Evolutionary conservation across 2,329 filamentous ascomycete genomes (phyloP).

Genomic region (Blastomyces silverae): DNA sequence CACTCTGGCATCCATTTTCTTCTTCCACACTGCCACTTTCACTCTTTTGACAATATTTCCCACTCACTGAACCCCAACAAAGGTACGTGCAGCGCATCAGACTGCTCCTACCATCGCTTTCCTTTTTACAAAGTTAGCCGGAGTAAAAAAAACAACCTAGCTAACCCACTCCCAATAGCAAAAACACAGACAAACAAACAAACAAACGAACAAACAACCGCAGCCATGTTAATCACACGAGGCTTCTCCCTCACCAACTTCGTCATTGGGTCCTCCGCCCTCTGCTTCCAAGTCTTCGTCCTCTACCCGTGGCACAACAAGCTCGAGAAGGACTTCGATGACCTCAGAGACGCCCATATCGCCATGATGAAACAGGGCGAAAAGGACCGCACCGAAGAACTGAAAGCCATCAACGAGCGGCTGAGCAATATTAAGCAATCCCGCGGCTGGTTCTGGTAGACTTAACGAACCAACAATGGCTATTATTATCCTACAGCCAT

Average conservation of each 20-base stretch:
- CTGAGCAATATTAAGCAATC: constrained; percentile 13
- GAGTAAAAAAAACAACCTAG: background rate
- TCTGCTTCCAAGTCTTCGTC: constrained; percentile 62
- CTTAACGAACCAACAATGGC: background rate
- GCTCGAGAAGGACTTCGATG: constrained; percentile 55
- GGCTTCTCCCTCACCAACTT: constrained; percentile 59
- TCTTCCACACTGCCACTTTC: background rate
- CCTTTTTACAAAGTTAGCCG: background rate
- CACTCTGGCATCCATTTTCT: too few relatives aligned
- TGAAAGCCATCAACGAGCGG: constrained; percentile 18
- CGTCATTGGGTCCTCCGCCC: constrained; percentile 56
- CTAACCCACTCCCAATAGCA: background rate
- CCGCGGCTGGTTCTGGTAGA: constrained; percentile 2
- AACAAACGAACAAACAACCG: background rate
- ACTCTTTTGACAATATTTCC: constrained; percentile 2
- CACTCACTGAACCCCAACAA: background rate
- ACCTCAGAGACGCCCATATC: constrained; percentile 53
- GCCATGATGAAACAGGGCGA: constrained; percentile 28
- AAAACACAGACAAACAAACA: background rate
- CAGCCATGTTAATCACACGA: constrained; percentile 43
- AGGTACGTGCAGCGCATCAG: background rate
- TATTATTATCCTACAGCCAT: background rate
- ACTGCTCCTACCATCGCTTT: background rate
- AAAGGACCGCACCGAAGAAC: constrained; percentile 15
- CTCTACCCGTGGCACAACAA: constrained; percentile 65